Conservation (phyloP, 441 rosid genomes). For the Eruca vesicaria region DNA sequence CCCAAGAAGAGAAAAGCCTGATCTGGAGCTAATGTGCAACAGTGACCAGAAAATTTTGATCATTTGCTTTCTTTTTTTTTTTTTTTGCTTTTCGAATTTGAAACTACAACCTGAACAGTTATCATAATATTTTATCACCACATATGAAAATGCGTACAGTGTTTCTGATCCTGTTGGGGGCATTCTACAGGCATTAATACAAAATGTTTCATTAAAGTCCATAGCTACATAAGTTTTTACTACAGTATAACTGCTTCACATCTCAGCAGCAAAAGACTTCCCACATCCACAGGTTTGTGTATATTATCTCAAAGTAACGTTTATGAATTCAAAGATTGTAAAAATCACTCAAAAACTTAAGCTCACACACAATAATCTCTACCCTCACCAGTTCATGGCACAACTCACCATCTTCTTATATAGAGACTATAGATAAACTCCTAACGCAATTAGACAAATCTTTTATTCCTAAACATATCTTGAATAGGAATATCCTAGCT, state of each 20-base stretch:
- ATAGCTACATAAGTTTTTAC: not conserved
- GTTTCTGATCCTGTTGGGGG: constrained; percentile 8
- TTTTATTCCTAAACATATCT: too few relatives aligned
- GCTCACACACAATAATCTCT: too few relatives aligned
- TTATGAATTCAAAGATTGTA: too few relatives aligned
- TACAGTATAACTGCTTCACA: constrained; percentile 42
- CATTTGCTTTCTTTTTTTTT: too few relatives aligned
- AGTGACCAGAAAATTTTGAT: constrained; percentile 6
- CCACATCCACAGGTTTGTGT: constrained; percentile 96
- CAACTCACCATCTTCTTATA: too few relatives aligned
- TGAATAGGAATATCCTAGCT: too few relatives aligned
- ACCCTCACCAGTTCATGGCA: too few relatives aligned
- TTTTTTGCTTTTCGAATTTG: not conserved
- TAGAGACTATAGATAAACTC: too few relatives aligned
- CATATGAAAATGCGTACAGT: not conserved
- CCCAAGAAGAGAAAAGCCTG: too few relatives aligned
- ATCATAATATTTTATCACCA: not conserved
- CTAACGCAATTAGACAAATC: too few relatives aligned
- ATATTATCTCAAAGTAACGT: too few relatives aligned
- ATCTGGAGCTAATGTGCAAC: not conserved
- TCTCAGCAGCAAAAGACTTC: constrained; percentile 89
- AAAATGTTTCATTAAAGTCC: not conserved
- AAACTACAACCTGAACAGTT: constrained; percentile 4
- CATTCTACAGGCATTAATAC: constrained; percentile 15
- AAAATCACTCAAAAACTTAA: too few relatives aligned